Evolutionary conservation across 768 basidiomycete genomes (phyloP).

Genomic region (Kockovaella imperatae): DNA sequence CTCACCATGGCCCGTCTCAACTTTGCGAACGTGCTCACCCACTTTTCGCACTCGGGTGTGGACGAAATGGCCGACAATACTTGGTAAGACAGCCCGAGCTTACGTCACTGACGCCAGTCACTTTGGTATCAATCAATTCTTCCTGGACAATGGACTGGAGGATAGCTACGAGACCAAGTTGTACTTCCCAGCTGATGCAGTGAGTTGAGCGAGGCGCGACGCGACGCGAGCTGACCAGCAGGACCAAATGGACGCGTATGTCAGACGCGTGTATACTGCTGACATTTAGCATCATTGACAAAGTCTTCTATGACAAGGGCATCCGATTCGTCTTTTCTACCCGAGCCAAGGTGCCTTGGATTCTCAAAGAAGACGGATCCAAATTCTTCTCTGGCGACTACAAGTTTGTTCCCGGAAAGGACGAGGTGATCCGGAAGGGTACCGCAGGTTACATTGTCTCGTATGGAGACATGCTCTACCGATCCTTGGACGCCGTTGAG

Average conservation of each 20-base stretch:
- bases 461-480: slow-evolving; percentile 80
- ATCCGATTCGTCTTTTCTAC: slow-evolving; percentile 82
- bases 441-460: slow-evolving; percentile 73
- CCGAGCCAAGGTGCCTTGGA: slow-evolving; percentile 79
- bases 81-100: neutral
- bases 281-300: slow-evolving; percentile 48
- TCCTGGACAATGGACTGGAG: slow-evolving; percentile 76
- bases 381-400: slow-evolving; percentile 61
- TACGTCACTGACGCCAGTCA: slow-evolving; percentile 54
- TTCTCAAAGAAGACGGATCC: slow-evolving; percentile 66
- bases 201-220: slow-evolving; percentile 39
- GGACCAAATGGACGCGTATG: slow-evolving; percentile 12
- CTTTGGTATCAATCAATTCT: slow-evolving; percentile 69
- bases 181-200: slow-evolving; percentile 79
- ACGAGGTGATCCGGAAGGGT: slow-evolving; percentile 71
- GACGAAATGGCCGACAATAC: slow-evolving; percentile 49
- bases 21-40: slow-evolving; percentile 74
- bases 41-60: slow-evolving; percentile 77
- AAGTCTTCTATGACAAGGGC: slow-evolving; percentile 75
- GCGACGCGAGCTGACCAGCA: neutral
- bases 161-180: slow-evolving; percentile 65
- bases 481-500: slow-evolving; percentile 74
- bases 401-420: slow-evolving; percentile 73
- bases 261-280: neutral
- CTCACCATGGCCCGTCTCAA: slow-evolving; percentile 89